Conservation (phyloP, 2,329 filamentous ascomycete species). For the Emergomyces pasteurianus region DNA sequence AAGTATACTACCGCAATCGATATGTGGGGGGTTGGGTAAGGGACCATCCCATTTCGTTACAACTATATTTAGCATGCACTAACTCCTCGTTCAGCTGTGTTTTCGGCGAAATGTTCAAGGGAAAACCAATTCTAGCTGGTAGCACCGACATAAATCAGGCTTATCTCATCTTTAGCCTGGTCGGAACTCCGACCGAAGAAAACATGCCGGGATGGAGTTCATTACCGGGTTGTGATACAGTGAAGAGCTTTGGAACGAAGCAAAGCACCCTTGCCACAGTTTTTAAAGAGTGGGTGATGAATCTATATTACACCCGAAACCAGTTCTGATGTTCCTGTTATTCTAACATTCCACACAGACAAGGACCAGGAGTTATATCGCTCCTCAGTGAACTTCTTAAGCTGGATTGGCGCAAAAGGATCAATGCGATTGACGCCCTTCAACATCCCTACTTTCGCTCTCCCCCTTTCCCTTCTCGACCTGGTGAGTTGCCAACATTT, state of each 20-base stretch:
- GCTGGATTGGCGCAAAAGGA: constrained; percentile 76
- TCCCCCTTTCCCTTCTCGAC: constrained; percentile 63
- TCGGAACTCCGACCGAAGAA: constrained; percentile 78
- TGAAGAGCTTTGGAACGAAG: constrained; percentile 50
- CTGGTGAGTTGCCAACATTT: constrained; percentile 79
- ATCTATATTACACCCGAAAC: not conserved
- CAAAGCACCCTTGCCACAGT: constrained; percentile 56
- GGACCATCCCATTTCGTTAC: constrained; percentile 4
- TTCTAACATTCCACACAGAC: constrained; percentile 29
- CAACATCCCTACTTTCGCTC: constrained; percentile 85
- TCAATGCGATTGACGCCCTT: constrained; percentile 89
- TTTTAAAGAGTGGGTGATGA: constrained; percentile 54
- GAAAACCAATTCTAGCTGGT: constrained; percentile 83
- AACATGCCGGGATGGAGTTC: constrained; percentile 85
- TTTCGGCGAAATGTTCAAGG: constrained; percentile 93
- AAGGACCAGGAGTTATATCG: constrained; percentile 60
- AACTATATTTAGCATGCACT: constrained; percentile 15
- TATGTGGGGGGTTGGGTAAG: constrained; percentile 92
- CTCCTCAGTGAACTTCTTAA: constrained; percentile 71
- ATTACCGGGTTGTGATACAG: constrained; percentile 67
- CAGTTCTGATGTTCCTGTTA: not conserved
- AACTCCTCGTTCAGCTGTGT: constrained; percentile 54
- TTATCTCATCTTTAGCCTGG: constrained; percentile 84
- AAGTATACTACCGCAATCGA: constrained; percentile 96
- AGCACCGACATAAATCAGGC: constrained; percentile 83